These are phyloP conservation scores for Pythium insidiosum DNA, from an alignment of 352 stramenopile genomes.

Conservation along the genomic window DNA sequence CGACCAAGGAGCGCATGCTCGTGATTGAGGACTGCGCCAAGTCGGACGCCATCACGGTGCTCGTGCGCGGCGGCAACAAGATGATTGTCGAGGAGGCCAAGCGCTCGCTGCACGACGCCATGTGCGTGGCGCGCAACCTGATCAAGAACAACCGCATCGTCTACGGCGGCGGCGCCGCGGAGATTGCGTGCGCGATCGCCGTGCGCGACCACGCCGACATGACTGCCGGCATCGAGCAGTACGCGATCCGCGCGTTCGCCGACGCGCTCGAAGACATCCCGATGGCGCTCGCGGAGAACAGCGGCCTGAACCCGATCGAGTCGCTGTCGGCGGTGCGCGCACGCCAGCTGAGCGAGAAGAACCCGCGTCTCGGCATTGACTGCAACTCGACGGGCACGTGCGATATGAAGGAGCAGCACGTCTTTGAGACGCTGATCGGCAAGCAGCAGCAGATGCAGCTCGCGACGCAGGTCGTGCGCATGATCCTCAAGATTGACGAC, in stretches of 20 bases:
- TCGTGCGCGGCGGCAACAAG: constrained; percentile 98
- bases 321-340: constrained; percentile 97
- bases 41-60: constrained; percentile 97
- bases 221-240: constrained; percentile 89
- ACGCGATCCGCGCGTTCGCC: constrained; percentile 98
- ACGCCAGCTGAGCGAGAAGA: constrained; percentile 91
- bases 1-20: constrained; percentile 97
- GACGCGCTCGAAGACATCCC: constrained; percentile 99
- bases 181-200: constrained; percentile 97
- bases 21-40: constrained; percentile 98
- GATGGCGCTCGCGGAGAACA: constrained; percentile 99
- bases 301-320: constrained; percentile 95
- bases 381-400: constrained; percentile 91
- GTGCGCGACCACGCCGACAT: constrained; percentile 86
- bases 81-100: constrained; percentile 99
- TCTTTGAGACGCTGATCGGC: constrained; percentile 99
- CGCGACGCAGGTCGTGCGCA: constrained; percentile 99
- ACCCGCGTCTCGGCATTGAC: constrained; percentile 95
- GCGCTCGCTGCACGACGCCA: constrained; percentile 98
- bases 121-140: constrained; percentile 99
- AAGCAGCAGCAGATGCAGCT: constrained; percentile 99
- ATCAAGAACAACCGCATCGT: constrained; percentile 99
- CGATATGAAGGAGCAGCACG: constrained; percentile 98
- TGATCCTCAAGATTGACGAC: constrained; percentile 99
- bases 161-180: constrained; percentile 96